phyloP scores from a whole-genome alignment of 2,329 filamentous ascomycete genomes.

The Alternaria conjuncta region DNA sequence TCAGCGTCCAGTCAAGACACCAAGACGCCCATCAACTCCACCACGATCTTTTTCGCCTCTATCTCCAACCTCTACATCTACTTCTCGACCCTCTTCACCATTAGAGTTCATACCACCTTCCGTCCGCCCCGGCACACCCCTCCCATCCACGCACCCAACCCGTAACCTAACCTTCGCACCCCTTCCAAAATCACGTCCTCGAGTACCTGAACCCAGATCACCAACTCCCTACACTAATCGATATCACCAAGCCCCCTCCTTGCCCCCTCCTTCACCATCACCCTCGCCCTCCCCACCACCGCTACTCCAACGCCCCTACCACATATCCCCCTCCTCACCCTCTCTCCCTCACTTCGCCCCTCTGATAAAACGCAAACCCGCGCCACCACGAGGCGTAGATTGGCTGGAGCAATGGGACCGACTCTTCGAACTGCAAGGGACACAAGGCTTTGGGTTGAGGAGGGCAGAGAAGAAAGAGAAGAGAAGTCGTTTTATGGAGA shows the following conservation, averaged over 20 bases:
- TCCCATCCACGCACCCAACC: neutral
- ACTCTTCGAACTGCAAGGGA: slow-evolving; percentile 1
- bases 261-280: neutral
- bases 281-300: neutral
- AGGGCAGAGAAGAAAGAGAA: neutral
- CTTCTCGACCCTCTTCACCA: fast-evolving
- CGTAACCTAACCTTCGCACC: neutral
- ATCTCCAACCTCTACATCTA: neutral
- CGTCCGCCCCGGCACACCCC: neutral
- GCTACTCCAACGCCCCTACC: neutral
- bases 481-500: neutral
- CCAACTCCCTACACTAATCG: too few relatives aligned
- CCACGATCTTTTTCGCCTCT: neutral
- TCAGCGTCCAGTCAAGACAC: fast-evolving
- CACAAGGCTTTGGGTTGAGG: neutral
- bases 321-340: neutral
- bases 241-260: too few relatives aligned
- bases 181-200: neutral
- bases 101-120: neutral
- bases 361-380: slow-evolving; percentile 11
- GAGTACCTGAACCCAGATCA: too few relatives aligned
- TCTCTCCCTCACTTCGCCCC: neutral
- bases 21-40: neutral
- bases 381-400: slow-evolving; percentile 9
- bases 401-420: slow-evolving; percentile 16